Base-by-base conservation (phyloP, 805 yeast species). In the Cyberlindnera petersonii region DNA sequence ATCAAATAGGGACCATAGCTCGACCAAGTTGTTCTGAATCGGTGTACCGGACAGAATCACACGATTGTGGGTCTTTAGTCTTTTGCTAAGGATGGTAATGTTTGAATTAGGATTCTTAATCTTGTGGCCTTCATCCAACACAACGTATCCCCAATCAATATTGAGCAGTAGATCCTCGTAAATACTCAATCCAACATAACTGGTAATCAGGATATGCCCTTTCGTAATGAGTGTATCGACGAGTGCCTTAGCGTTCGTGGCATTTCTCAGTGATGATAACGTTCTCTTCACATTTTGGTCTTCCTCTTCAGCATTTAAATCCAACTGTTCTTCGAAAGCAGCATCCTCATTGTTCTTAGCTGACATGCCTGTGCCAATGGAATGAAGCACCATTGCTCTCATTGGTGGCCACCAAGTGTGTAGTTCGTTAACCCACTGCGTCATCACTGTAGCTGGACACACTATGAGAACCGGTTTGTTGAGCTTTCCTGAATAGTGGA, bases 351-450 rank as follows among this genome's bases (percentile, higher is more conserved):
- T 56, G 3, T 50, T 58, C 32, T 54, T 53, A 5, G 36, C 31
- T 1, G 60, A 55, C 89, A 91, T 82, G 1, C 96, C 98, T 1
- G 87, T 67, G 0, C 98, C 98, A 33, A 88, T 93, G 1, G 96
- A 82, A 59, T 93, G 98, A 23, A 93, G 63, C 34, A 93, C 86
- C 5, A 86, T 78, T 5, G 88, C 78, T 44, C 98, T 63, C 20
- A 93, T 69, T 0, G 97, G 87, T 3, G 98, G 97, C 98, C 98
- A 93, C 98, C 98, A 93, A 35, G 82, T 75, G 52, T 91, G 98
- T 33, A 93, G 77, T 60, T 93, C 98, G 46, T 82, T 82, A n/a
- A 87, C 91, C 98, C 98, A 93, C 56, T 93, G 98, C 44, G 79
- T 83, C 71, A 93, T 66, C 0, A 93, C 97, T 0, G 98, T 93